A percentile compares a stretch with the other conserved stretches of the same genome.
Conservation (phyloP, 208 protist species). For the Leishmania braziliensis region DNA sequence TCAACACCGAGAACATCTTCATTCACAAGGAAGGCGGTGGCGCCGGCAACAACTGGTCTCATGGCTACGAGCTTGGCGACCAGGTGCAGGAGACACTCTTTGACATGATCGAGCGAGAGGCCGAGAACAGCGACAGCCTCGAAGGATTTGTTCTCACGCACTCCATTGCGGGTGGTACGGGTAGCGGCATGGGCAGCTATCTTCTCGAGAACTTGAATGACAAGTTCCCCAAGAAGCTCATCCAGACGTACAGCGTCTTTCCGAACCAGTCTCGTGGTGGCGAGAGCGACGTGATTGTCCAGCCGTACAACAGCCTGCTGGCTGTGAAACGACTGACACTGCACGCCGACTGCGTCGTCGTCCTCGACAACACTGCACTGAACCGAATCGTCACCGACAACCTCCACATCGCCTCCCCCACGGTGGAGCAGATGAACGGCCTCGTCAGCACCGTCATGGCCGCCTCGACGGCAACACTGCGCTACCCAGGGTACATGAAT, state of each 20-base stretch:
- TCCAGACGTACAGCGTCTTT: slow-evolving; percentile 99
- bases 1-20: slow-evolving; percentile 99
- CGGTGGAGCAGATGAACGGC: slow-evolving; percentile 97
- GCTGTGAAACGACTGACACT: slow-evolving; percentile 98
- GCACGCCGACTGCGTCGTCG: slow-evolving; percentile 97
- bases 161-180: slow-evolving; percentile 99
- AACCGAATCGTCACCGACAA: slow-evolving; percentile 98
- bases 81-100: slow-evolving; percentile 94
- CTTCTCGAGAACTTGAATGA: slow-evolving; percentile 99
- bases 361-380: slow-evolving; percentile 99
- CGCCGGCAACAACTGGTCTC: slow-evolving; percentile 99
- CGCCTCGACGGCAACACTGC: slow-evolving; percentile 98
- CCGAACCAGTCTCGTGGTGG: slow-evolving; percentile 86
- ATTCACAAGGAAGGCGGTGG: slow-evolving; percentile 95
- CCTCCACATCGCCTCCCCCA: slow-evolving; percentile 95
- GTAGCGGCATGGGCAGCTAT: slow-evolving; percentile 99
- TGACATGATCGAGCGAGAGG: slow-evolving; percentile 99
- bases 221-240: slow-evolving; percentile 97
- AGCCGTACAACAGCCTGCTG: slow-evolving; percentile 99
- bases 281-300: slow-evolving; percentile 98
- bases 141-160: slow-evolving; percentile 99
- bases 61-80: slow-evolving; percentile 93
- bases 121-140: slow-evolving; percentile 98
- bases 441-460: slow-evolving; percentile 99
- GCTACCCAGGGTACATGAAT: slow-evolving; percentile 99